Conservation (phyloP, 2,329 filamentous ascomycete species). For the Clonostachys rhizophaga region DNA sequence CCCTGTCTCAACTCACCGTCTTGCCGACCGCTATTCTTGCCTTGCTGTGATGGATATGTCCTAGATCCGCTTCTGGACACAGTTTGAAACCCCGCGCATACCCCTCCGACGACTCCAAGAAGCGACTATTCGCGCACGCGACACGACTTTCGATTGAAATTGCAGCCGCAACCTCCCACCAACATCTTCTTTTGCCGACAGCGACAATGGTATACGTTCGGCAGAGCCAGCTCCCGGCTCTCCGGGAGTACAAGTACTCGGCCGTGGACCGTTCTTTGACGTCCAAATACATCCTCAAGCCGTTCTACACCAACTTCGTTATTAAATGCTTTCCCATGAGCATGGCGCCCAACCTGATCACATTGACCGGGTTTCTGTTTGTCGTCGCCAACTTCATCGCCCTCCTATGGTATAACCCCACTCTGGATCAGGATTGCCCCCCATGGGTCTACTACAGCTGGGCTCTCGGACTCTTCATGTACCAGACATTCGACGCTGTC, state of each 20-base stretch:
- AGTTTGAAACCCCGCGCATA: no score
- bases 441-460: conserved; percentile 93
- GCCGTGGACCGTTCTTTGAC: conserved; percentile 84
- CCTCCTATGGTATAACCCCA: conserved; percentile 93
- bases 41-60: no score
- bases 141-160: no score
- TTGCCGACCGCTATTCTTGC: no score
- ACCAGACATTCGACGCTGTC: conserved; percentile 97
- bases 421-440: conserved; percentile 87
- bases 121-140: no score
- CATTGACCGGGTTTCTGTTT: conserved; percentile 84
- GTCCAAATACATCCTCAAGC: conserved; percentile 92
- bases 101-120: no score
- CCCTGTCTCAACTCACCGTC: no score
- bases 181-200: no score
- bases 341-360: conserved; percentile 90
- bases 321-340: conserved; percentile 92
- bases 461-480: conserved; percentile 85
- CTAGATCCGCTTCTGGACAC: no score
- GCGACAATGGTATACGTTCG: conserved; percentile 87
- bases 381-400: conserved; percentile 87
- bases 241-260: conserved; percentile 95
- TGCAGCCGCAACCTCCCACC: background rate
- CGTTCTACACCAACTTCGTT: conserved; percentile 92
- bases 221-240: conserved; percentile 79